These are phyloP conservation scores for Microcyclosporella mali DNA, from an alignment of 2,329 filamentous ascomycete genomes.

Conservation along the genomic window DNA sequence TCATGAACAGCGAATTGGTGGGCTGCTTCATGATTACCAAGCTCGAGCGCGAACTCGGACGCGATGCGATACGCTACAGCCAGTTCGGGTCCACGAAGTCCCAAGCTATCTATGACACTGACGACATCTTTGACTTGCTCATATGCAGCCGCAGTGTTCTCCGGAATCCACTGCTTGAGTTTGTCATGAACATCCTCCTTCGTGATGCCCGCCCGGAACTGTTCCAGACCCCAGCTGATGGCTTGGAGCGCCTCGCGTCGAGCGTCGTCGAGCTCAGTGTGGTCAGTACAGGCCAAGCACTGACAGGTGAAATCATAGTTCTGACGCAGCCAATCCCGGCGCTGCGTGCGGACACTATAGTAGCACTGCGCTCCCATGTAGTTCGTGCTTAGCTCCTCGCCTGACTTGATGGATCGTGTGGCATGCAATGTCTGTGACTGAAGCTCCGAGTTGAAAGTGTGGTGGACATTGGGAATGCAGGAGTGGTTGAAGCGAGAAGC, in stretches of 20 bases:
- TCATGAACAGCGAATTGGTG: conserved; percentile 18
- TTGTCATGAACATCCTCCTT: neutral
- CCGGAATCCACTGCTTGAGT: conserved; percentile 11
- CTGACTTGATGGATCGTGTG: conserved; percentile 23
- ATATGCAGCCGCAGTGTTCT: conserved; percentile 6
- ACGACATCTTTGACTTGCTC: conserved; percentile 51
- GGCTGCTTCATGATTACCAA: conserved; percentile 10
- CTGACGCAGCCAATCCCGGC: conserved; percentile 15
- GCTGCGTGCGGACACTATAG: conserved; percentile 10
- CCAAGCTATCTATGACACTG: conserved; percentile 86
- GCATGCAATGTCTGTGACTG: conserved; percentile 23
- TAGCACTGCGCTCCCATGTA: conserved; percentile 15
- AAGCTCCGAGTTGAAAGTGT: conserved; percentile 14
- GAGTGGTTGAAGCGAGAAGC: conserved; percentile 22
- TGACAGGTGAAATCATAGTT: conserved; percentile 27
- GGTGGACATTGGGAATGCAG: conserved; percentile 24
- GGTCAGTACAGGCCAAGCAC: conserved; percentile 23
- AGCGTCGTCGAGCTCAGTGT: conserved; percentile 14
- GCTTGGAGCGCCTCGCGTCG: conserved; percentile 10
- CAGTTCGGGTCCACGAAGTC: conserved; percentile 44
- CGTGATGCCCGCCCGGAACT: conserved; percentile 7
- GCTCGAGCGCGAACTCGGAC: conserved; percentile 10
- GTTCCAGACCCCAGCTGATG: conserved; percentile 15
- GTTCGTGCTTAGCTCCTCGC: conserved; percentile 24
- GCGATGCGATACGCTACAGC: conserved; percentile 22